Percentiles rank a stretch among this genome's conserved stretches.
Evolutionary conservation across 179 eudicot genomes (phyloP).

Genomic region (Silene noctiflora): DNA sequence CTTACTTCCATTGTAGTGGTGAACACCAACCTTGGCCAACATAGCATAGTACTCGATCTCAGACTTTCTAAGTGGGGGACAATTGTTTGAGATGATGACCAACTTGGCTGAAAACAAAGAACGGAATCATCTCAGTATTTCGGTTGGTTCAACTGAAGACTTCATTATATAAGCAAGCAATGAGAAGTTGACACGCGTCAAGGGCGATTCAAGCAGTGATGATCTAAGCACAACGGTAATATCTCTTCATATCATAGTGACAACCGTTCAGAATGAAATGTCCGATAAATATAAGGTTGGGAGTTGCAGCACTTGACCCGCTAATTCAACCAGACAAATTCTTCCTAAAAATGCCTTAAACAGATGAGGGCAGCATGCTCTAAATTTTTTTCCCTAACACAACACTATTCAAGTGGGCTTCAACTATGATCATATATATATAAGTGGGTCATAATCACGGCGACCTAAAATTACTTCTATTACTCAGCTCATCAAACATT

Average conservation of each 20-base stretch:
- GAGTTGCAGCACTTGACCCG: background rate
- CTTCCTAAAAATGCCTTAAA: background rate
- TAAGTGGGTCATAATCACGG: too few species aligned
- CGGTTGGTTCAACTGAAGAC: background rate
- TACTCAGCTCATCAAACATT: too few species aligned
- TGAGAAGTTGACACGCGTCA: too few species aligned
- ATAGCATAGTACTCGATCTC: too few species aligned
- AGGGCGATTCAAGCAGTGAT: too few species aligned
- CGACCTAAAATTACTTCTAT: background rate
- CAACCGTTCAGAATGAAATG: background rate
- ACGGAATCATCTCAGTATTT: background rate
- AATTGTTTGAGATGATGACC: too few species aligned
- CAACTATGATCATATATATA: too few species aligned
- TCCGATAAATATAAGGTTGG: background rate
- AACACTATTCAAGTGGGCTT: background rate
- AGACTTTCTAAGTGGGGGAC: too few species aligned
- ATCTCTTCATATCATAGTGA: too few species aligned
- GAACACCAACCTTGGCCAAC: too few species aligned
- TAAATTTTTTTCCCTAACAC: background rate
- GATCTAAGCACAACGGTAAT: conserved; percentile 1
- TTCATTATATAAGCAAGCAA: background rate
- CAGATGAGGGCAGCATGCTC: background rate
- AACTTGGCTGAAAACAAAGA: conserved; percentile 25
- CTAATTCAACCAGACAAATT: background rate
- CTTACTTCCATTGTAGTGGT: conserved; percentile 53